Percentiles rank a stretch among this genome's conserved stretches.
Evolutionary conservation across 2,329 filamentous ascomycete genomes (phyloP).

Genomic region (Tolypocladium capitatum): DNA sequence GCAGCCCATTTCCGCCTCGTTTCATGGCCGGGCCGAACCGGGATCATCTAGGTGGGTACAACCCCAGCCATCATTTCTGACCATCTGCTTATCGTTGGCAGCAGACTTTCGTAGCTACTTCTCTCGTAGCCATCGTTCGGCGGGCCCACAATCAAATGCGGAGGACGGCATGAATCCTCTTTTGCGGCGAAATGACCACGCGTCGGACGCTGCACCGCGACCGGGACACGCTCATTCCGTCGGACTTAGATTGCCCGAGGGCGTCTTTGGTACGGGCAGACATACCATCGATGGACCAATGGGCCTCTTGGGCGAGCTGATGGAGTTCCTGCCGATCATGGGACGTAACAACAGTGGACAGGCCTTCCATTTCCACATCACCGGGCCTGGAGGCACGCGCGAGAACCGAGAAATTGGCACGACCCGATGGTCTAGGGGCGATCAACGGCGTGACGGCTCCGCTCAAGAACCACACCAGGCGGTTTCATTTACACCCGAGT

Average conservation of each 20-base stretch:
- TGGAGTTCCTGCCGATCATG: slow-evolving; percentile 38
- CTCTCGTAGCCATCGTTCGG: slow-evolving; percentile 39
- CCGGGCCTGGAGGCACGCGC: slow-evolving; percentile 30
- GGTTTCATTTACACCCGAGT: slow-evolving; percentile 58
- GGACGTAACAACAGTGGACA: slow-evolving; percentile 32
- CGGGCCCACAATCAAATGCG: slow-evolving; percentile 38
- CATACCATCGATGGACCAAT: slow-evolving; percentile 36
- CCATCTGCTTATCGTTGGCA: background rate
- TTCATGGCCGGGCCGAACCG: slow-evolving; percentile 41
- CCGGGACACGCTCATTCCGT: slow-evolving; percentile 37
- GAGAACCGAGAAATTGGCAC: slow-evolving; percentile 36
- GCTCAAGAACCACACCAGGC: slow-evolving; percentile 57
- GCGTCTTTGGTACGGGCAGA: slow-evolving; percentile 27
- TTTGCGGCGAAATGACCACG: slow-evolving; percentile 48
- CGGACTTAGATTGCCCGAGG: slow-evolving; percentile 35
- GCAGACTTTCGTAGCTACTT: slow-evolving; percentile 35
- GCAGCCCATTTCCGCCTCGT: slow-evolving; percentile 46
- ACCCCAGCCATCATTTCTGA: background rate
- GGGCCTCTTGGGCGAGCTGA: slow-evolving; percentile 40
- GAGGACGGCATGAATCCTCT: slow-evolving; percentile 84
- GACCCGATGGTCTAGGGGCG: slow-evolving; percentile 28
- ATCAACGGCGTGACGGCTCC: slow-evolving; percentile 32
- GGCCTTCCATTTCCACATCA: slow-evolving; percentile 48
- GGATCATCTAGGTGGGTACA: slow-evolving; percentile 34
- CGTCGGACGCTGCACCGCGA: slow-evolving; percentile 34